These are phyloP conservation scores for Phalaenopsis aphrodite DNA, from an alignment of 106 monocot genomes.

Conservation along the genomic window DNA sequence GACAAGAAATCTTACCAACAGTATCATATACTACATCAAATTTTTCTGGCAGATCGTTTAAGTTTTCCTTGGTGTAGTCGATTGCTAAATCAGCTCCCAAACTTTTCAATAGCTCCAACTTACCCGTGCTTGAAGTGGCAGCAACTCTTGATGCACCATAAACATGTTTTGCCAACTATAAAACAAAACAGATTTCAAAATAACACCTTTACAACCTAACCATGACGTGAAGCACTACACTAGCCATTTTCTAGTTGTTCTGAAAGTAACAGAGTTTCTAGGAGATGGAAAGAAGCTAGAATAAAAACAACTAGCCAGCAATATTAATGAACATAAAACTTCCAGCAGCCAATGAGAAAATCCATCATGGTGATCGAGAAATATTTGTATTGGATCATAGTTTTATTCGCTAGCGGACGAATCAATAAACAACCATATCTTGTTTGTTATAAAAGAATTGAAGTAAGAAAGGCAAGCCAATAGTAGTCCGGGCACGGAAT, in stretches of 20 bases:
- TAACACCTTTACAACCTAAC: background rate
- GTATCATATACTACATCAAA: conserved; percentile 89
- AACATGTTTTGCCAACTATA: conserved; percentile 84
- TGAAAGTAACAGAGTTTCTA: too few species aligned
- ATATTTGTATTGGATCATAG: too few species aligned
- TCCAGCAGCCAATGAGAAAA: too few species aligned
- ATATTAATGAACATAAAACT: too few species aligned
- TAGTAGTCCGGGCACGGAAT: background rate
- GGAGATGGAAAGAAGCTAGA: too few species aligned
- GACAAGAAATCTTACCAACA: conserved; percentile 49
- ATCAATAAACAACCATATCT: too few species aligned
- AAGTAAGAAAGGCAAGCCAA: too few species aligned
- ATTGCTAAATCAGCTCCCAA: conserved; percentile 84
- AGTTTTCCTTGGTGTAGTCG: conserved; percentile 90
- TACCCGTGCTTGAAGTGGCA: conserved; percentile 79
- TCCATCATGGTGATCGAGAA: too few species aligned
- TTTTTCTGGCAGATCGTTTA: conserved; percentile 76
- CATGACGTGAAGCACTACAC: background rate
- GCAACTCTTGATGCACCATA: conserved; percentile 84
- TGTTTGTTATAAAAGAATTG: too few species aligned
- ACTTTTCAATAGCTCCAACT: conserved; percentile 74
- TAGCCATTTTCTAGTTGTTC: too few species aligned
- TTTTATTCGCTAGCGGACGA: too few species aligned
- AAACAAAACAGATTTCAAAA: conserved; percentile 8
- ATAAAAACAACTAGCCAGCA: too few species aligned